These are phyloP conservation scores for Boletus pseudo-olivaceus DNA, from an alignment of 768 basidiomycete genomes.

Conservation along the genomic window DNA sequence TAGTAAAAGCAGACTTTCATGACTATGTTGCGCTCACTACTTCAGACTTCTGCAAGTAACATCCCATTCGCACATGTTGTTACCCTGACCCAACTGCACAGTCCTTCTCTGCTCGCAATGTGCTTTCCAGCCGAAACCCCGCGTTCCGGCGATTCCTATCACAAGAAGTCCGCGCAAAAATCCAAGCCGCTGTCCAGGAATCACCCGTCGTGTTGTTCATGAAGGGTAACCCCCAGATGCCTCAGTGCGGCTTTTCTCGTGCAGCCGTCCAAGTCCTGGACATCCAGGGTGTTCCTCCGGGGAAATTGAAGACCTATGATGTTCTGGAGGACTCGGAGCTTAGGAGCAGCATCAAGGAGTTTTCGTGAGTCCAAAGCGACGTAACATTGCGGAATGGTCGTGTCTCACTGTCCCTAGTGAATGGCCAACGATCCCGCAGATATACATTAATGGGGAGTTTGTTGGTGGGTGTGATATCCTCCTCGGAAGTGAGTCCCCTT, in stretches of 20 bases:
- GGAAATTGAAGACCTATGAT: conserved; percentile 88
- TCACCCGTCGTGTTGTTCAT: conserved; percentile 94
- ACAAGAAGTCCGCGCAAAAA: conserved; percentile 55
- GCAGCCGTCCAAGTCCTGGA: conserved; percentile 91
- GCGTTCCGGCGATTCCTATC: conserved; percentile 50
- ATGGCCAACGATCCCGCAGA: conserved; percentile 97
- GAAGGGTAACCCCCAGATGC: conserved; percentile 88
- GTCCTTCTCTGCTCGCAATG: conserved; percentile 10
- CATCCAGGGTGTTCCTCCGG: conserved; percentile 70
- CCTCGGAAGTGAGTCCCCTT: conserved; percentile 65
- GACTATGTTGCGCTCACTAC: conserved; percentile 16
- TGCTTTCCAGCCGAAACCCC: background rate
- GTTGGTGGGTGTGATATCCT: conserved; percentile 97
- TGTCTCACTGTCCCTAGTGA: conserved; percentile 49
- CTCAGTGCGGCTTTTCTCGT: conserved; percentile 94
- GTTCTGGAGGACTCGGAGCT: conserved; percentile 85
- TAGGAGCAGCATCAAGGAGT: conserved; percentile 88
- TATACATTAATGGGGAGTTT: conserved; percentile 94
- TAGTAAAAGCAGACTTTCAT: background rate
- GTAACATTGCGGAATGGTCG: background rate
- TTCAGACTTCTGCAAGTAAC: conserved; percentile 15
- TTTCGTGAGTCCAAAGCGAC: conserved; percentile 68
- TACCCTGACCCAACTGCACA: background rate
- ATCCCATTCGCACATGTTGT: too few relatives aligned
- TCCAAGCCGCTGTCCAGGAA: conserved; percentile 69